Evolutionary conservation across 1,284 basidiomycete genomes (phyloP), one percentile per base, ranked within the genome.

Genomic region (Trichosporon faecale): DNA sequence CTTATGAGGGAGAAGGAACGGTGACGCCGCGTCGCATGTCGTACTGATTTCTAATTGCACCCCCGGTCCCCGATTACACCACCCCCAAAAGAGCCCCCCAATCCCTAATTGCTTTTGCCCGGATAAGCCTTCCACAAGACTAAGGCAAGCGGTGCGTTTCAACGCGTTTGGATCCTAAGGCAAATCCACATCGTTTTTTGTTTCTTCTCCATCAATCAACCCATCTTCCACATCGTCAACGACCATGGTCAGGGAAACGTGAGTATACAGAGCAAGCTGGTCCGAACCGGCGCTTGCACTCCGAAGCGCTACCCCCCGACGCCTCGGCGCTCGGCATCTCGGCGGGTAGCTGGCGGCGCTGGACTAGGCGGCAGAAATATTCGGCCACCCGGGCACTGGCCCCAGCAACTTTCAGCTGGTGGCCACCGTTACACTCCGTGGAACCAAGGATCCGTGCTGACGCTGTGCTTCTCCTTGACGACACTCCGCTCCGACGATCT

Each of bases 231-330:
- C 29, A 35, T 64, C 66, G 35, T 61, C 46, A 40, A 29, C 76
- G 57, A 80, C 57, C n/a, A 84, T 84, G 84, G 83, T 83, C 64
- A 82, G 76, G 74, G 84, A 85, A 76, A 83, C 83, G 84, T 84
- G 72, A 81, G 84, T 83, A 44, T 7, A 46, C 18, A 52, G 9
- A 6, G 18, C 3, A 21, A 40, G 21, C 21, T 27, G 23, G 44
- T 23, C 60, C 31, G 23, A 16, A 27, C 33, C 49, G n/a, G 46
- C 11, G 25, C 46, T 40, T 33, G 23, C 31, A 2, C 33, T 29
- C 55, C 16, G 29, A 44, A 27, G 21, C 46, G 65, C 16, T 52
- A 18, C 3, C 27, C 16, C 29, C 57, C 5, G 5, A 16, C 11
- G 12, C 23, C 7, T 31, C 57, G 57, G 16, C 57, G 16, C 57